Evolutionary conservation across 345 rosid genomes (phyloP).

Genomic region (Hypericum perforatum): DNA sequence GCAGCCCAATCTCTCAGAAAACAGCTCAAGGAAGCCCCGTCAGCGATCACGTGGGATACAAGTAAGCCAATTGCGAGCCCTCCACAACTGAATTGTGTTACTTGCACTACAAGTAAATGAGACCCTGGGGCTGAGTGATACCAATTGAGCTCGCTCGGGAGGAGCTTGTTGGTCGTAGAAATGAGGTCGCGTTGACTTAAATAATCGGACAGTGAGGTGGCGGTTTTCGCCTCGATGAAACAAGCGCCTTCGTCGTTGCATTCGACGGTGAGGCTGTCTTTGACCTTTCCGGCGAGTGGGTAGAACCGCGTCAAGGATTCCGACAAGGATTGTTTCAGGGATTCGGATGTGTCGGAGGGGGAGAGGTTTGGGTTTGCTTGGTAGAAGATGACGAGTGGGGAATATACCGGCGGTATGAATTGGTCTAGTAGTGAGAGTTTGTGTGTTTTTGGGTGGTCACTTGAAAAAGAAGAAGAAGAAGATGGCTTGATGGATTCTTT

Average conservation of each 20-base stretch:
- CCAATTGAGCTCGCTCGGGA: constrained; percentile 6
- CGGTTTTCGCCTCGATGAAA: not conserved
- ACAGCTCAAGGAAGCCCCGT: constrained; percentile 25
- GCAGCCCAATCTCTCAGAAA: constrained; percentile 39
- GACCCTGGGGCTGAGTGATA: not conserved
- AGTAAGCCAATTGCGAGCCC: constrained; percentile 30
- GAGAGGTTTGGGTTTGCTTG: too few relatives aligned
- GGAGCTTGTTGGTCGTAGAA: constrained; percentile 8
- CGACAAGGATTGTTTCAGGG: not conserved
- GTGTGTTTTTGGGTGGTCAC: constrained; percentile 3
- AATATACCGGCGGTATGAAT: constrained; percentile 2
- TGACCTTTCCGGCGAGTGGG: not conserved
- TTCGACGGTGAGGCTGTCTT: not conserved
- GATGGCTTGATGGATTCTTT: constrained; percentile 3
- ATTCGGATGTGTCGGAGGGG: too few relatives aligned
- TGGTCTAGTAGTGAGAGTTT: constrained; percentile 8
- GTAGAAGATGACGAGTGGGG: constrained; percentile 10
- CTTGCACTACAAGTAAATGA: constrained; percentile 15
- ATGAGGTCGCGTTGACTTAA: constrained; percentile 10
- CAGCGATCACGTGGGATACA: constrained; percentile 36
- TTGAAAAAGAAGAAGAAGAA: not conserved
- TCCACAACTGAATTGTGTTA: constrained; percentile 25
- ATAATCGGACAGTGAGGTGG: not conserved
- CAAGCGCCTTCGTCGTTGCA: not conserved
- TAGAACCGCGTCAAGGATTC: not conserved